Conservation (phyloP, 192 early-diverging fungal species). For the Backusella parvicylindrica region DNA sequence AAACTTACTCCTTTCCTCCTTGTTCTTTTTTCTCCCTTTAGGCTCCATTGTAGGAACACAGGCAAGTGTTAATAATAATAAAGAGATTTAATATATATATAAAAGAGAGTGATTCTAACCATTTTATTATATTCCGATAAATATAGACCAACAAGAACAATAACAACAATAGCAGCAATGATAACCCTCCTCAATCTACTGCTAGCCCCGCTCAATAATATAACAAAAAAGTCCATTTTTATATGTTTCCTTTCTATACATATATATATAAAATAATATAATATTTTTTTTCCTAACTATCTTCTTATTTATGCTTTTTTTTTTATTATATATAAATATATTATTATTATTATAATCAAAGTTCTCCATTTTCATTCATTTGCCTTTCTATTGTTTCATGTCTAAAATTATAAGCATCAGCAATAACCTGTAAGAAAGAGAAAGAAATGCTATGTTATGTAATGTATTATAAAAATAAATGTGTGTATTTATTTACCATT, state of each 20-base stretch:
- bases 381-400: constrained; percentile 65
- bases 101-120: not conserved
- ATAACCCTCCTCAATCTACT: not conserved
- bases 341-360: not conserved
- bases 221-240: not conserved
- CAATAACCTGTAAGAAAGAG: constrained; percentile 45
- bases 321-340: not conserved
- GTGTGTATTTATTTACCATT: constrained; percentile 38
- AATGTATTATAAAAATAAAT: too few relatives aligned
- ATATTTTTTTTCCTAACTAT: not conserved
- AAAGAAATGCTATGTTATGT: not conserved
- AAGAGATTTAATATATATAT: too few relatives aligned
- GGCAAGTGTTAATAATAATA: constrained; percentile 9
- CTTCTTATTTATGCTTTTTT: not conserved
- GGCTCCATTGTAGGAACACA: constrained; percentile 43
- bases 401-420: constrained; percentile 63
- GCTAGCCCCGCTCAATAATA: not conserved
- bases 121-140: not conserved
- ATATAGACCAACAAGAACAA: not conserved
- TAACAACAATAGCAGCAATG: not conserved
- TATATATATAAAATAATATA: not conserved
- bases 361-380: constrained; percentile 36
- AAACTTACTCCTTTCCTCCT: constrained; percentile 60
- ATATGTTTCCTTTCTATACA: not conserved
- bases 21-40: constrained; percentile 35